Evolutionary conservation across 306 rosid species (phyloP).

Genomic region (Cercis canadensis): DNA sequence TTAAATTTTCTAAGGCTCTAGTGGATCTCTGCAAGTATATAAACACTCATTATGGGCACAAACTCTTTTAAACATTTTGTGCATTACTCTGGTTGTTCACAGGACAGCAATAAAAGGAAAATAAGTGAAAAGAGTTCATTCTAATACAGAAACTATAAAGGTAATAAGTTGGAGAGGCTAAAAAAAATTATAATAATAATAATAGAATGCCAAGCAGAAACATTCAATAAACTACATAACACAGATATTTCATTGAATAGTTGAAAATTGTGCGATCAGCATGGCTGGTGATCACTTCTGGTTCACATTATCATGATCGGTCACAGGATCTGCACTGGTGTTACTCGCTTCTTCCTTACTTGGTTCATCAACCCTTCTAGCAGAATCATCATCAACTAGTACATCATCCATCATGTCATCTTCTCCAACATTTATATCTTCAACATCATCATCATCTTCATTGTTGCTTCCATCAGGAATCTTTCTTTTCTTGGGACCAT

Average conservation of each 20-base stretch:
- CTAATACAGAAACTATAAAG: constrained; percentile 32
- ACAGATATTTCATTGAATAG: constrained; percentile 13
- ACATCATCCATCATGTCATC: constrained; percentile 96
- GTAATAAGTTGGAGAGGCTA: neutral
- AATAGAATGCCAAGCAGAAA: no score
- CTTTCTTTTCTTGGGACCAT: constrained; percentile 94
- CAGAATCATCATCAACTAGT: constrained; percentile 71
- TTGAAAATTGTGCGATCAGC: constrained; percentile 7
- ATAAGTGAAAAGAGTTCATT: neutral
- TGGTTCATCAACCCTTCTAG: constrained; percentile 71
- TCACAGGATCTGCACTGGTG: constrained; percentile 46
- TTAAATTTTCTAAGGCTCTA: no score
- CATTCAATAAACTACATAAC: constrained; percentile 33
- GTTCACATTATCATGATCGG: constrained; percentile 50
- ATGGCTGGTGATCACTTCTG: constrained; percentile 32
- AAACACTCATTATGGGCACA: constrained; percentile 25
- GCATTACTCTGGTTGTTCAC: constrained; percentile 30
- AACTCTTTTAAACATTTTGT: constrained; percentile 10
- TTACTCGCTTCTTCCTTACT: constrained; percentile 55
- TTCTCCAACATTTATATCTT: constrained; percentile 87
- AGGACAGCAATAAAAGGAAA: constrained; percentile 12
- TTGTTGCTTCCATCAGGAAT: constrained; percentile 78
- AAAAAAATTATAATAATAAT: constrained; percentile 1
- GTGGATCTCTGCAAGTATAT: no score
- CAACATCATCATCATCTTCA: constrained; percentile 89